Conservation (phyloP, 768 basidiomycete genomes). For the Suillus alpinus region DNA sequence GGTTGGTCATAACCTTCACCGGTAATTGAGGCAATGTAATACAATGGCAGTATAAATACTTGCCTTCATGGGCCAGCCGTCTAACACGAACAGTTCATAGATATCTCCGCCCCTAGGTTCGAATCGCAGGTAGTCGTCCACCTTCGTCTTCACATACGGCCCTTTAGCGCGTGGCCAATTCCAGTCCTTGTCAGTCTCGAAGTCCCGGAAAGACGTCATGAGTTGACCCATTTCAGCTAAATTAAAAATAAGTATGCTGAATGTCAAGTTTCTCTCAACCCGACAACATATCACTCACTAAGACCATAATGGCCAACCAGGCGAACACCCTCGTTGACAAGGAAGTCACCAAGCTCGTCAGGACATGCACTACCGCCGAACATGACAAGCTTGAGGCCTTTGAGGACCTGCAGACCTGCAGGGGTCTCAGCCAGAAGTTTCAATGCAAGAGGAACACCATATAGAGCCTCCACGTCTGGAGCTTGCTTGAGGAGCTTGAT, state of each 20-base stretch:
- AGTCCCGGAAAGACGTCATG: slow-evolving; percentile 48
- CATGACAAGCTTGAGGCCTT: slow-evolving; percentile 44
- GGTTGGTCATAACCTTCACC: slow-evolving; percentile 33
- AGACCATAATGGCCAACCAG: slow-evolving; percentile 48
- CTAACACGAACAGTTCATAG: slow-evolving; percentile 47
- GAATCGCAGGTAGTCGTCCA: slow-evolving; percentile 38
- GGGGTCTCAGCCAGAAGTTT: slow-evolving; percentile 47
- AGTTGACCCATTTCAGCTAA: slow-evolving; percentile 35
- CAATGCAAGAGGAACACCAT: slow-evolving; percentile 37
- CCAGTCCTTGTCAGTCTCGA: slow-evolving; percentile 51
- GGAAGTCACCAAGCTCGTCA: slow-evolving; percentile 50
- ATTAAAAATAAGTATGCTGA: neutral
- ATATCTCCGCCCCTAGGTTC: slow-evolving; percentile 40
- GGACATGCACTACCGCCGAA: slow-evolving; percentile 54
- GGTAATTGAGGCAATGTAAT: slow-evolving; percentile 3
- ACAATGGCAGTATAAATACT: slow-evolving; percentile 17
- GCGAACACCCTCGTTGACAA: slow-evolving; percentile 46
- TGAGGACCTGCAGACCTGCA: slow-evolving; percentile 42
- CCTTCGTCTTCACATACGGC: slow-evolving; percentile 13
- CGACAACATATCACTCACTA: slow-evolving; percentile 32
- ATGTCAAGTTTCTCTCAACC: neutral
- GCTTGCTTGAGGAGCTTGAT: slow-evolving; percentile 35
- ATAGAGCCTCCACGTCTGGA: slow-evolving; percentile 30
- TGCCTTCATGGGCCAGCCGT: slow-evolving; percentile 52
- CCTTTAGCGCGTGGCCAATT: slow-evolving; percentile 45